phyloP scores from a whole-genome alignment of 1,284 basidiomycete genomes.

The Gastroboletus turbinatus region DNA sequence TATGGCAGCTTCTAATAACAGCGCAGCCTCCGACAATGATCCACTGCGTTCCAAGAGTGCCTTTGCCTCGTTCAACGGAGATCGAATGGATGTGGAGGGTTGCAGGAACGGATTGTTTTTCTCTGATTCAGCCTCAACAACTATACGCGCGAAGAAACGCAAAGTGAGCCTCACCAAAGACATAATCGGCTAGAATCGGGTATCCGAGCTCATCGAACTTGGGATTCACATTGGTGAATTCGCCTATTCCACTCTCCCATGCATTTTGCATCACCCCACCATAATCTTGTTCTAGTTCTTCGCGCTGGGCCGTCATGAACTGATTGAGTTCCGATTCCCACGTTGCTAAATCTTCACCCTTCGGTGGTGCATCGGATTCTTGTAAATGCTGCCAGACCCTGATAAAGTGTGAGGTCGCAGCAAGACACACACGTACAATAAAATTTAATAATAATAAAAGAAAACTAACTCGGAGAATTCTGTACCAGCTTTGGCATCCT shows the following conservation, averaged over 20 bases:
- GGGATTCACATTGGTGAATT: slow-evolving; percentile 39
- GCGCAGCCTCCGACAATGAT: slow-evolving; percentile 80
- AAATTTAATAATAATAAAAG: neutral
- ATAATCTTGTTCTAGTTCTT: slow-evolving; percentile 63
- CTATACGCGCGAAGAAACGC: neutral
- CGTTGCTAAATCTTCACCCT: slow-evolving; percentile 67
- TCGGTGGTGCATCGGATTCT: slow-evolving; percentile 55
- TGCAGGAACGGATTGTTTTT: slow-evolving; percentile 70
- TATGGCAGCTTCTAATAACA: slow-evolving; percentile 87
- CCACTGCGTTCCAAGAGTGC: slow-evolving; percentile 75
- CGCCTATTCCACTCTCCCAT: slow-evolving; percentile 55
- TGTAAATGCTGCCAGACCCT: slow-evolving; percentile 63
- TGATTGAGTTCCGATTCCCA: slow-evolving; percentile 92
- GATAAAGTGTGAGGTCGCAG: slow-evolving; percentile 5
- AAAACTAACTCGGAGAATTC: slow-evolving; percentile 50
- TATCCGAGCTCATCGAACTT: slow-evolving; percentile 73
- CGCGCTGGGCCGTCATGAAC: slow-evolving; percentile 64
- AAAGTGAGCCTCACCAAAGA: slow-evolving; percentile 60
- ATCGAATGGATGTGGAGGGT: slow-evolving; percentile 47
- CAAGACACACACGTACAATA: neutral
- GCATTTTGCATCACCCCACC: slow-evolving; percentile 58
- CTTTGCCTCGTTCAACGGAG: slow-evolving; percentile 70
- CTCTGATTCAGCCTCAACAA: slow-evolving; percentile 40
- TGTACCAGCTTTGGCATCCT: slow-evolving; percentile 23
- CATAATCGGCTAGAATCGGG: slow-evolving; percentile 67